Base-by-base conservation (phyloP, 2,329 filamentous ascomycete genomes). In the Neonectria magnoliae region DNA sequence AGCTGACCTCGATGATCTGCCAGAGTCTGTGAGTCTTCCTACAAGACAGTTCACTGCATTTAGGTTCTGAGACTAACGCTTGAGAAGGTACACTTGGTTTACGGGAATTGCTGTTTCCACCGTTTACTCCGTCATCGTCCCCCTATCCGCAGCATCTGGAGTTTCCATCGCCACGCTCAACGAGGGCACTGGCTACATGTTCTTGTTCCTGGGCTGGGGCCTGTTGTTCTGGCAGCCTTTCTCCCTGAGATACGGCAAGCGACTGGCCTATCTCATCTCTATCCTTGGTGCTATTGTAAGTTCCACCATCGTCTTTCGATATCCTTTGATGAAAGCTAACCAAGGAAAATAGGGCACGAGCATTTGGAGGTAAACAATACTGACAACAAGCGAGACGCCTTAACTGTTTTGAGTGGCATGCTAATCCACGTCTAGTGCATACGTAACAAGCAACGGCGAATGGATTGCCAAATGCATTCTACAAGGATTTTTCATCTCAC, bases 161-260 rank as follows among this genome's bases (percentile, higher is more conserved):
- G 64, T 81, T 3, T 77, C 76, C 0, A 67, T 80, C 11, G 65
- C 66, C 1, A 78, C 80, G 0, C 68, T 81, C 10, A 81, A 81
- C n/a, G 75, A 78, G 10, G 79, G 80, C 1, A 81, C 80, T 0
- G 80, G 80, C 0, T 79, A 77, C 61, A 80, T 81, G 79, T 82
- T 81, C 33, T 71, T 85, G 2, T 74, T 84, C n/a, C 68, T 82
- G 1, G 83, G 83, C 2, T 83, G 80, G 79, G 77, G 80, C 0
- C 73, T 81, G 25, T 68, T 85, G 7, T 80, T 84, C 60, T 84
- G 82, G 82, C 82, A 84, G 65, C 82, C 83, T 0, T 77, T 84
- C 16, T 81, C 82, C 0, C 71, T 83, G 13, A 78, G 81, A 48
- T 84, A 83, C 58, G 82, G 82, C 56, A 82, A 82, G 67, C 74